These are phyloP conservation scores for Fomes fomentarius DNA, from an alignment of 1,284 basidiomycete genomes.

Conservation along the genomic window DNA sequence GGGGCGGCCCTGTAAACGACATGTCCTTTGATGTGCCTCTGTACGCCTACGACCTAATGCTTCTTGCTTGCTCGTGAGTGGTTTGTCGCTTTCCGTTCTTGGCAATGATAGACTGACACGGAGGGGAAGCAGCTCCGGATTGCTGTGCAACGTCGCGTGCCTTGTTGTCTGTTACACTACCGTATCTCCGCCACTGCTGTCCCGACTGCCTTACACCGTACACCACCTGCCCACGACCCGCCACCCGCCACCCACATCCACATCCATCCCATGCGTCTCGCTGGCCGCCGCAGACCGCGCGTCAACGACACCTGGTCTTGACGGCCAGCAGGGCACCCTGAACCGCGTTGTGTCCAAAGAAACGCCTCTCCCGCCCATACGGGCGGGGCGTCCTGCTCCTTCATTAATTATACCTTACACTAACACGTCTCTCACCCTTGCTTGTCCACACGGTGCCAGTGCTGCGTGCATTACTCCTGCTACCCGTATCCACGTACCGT, in stretches of 20 bases:
- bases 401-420: slow-evolving; percentile 1
- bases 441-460: neutral
- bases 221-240: neutral
- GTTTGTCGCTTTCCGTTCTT: neutral
- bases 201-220: neutral
- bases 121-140: neutral
- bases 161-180: slow-evolving; percentile 15
- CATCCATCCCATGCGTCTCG: slow-evolving; percentile 2
- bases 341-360: neutral
- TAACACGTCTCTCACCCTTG: neutral
- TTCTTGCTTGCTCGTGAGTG: slow-evolving; percentile 2
- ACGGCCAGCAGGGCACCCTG: slow-evolving; percentile 13
- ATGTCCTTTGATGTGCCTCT: neutral
- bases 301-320: slow-evolving; percentile 13
- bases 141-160: slow-evolving; percentile 3
- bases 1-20: slow-evolving; percentile 15
- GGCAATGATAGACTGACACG: neutral
- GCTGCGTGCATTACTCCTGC: neutral
- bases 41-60: neutral
- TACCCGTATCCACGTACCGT: neutral
- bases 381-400: neutral
- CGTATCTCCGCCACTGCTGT: neutral
- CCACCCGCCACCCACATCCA: neutral
- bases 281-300: slow-evolving; percentile 16
- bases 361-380: neutral